These are phyloP conservation scores for Phyllosticta capitalensis DNA, from an alignment of 2,329 filamentous ascomycete species.

Conservation along the genomic window DNA sequence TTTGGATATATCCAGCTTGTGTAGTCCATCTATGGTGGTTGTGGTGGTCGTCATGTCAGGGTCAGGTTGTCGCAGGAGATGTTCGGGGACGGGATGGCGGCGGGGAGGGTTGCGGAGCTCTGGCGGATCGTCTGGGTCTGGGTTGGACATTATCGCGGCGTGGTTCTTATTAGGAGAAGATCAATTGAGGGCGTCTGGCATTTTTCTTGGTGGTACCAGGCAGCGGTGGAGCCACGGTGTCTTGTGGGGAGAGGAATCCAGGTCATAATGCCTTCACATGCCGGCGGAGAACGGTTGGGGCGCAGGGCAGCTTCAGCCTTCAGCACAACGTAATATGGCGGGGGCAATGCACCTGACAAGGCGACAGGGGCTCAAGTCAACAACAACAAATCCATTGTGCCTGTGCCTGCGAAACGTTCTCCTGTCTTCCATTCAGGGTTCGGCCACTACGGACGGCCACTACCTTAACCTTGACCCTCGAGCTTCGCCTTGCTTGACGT, in stretches of 20 bases:
- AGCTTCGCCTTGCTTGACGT: neutral
- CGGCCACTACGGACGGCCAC: neutral
- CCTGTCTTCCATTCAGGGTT: neutral
- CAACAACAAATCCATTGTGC: neutral
- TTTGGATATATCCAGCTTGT: neutral
- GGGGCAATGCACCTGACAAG: neutral
- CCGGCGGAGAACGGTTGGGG: neutral
- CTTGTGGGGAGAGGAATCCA: neutral
- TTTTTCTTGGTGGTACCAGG: neutral
- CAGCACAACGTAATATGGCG: neutral
- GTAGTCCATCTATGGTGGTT: neutral
- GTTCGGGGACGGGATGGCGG: neutral
- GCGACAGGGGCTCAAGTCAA: neutral
- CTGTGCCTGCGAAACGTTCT: too few relatives aligned
- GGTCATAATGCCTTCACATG: neutral
- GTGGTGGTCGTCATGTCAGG: neutral
- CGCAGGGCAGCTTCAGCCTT: neutral
- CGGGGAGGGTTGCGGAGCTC: neutral
- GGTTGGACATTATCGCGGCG: neutral
- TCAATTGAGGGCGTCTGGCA: neutral
- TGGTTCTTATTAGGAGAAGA: neutral
- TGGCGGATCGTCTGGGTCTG: constrained; percentile 5
- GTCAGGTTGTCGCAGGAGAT: neutral
- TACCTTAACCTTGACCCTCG: neutral
- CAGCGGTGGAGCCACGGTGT: constrained; percentile 2